These are phyloP conservation scores for Trametopsis cervina DNA, from an alignment of 768 basidiomycete species.

Conservation along the genomic window DNA sequence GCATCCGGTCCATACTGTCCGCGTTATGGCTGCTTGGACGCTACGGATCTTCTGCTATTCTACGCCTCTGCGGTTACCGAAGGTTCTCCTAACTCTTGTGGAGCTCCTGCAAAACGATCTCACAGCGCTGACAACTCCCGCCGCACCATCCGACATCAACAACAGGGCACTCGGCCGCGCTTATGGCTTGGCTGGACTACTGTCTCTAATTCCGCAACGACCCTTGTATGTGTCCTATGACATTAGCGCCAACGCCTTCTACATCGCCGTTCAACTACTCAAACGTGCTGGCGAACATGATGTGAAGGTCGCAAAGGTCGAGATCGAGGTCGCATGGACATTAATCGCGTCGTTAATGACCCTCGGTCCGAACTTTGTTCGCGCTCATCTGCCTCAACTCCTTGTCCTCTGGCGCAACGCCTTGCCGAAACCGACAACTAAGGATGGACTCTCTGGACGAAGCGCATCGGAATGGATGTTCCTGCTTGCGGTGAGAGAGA, in stretches of 20 bases:
- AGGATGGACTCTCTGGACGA: conserved; percentile 64
- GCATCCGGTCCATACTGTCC: conserved; percentile 85
- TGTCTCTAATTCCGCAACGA: conserved; percentile 78
- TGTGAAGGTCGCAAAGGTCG: conserved; percentile 69
- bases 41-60: conserved; percentile 88
- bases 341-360: conserved; percentile 86
- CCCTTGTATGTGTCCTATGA: conserved; percentile 96
- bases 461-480: conserved; percentile 83
- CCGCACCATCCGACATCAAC: conserved; percentile 63
- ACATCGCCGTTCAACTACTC: conserved; percentile 83
- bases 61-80: conserved; percentile 79
- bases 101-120: conserved; percentile 85
- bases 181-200: conserved; percentile 82
- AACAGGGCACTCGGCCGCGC: conserved; percentile 78
- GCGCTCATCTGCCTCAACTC: conserved; percentile 87
- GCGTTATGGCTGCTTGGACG: conserved; percentile 81
- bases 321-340: conserved; percentile 94
- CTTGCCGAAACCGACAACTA: conserved; percentile 88
- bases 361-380: conserved; percentile 89
- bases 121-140: conserved; percentile 61
- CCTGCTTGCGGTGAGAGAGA: conserved; percentile 84
- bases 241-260: conserved; percentile 82
- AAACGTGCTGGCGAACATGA: conserved; percentile 92
- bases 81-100: conserved; percentile 66
- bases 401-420: conserved; percentile 97